A percentile compares a stretch with the other conserved stretches of the same genome.
Conservation (phyloP, 2,329 filamentous ascomycete genomes). For the Mycosphaerella sp. region DNA sequence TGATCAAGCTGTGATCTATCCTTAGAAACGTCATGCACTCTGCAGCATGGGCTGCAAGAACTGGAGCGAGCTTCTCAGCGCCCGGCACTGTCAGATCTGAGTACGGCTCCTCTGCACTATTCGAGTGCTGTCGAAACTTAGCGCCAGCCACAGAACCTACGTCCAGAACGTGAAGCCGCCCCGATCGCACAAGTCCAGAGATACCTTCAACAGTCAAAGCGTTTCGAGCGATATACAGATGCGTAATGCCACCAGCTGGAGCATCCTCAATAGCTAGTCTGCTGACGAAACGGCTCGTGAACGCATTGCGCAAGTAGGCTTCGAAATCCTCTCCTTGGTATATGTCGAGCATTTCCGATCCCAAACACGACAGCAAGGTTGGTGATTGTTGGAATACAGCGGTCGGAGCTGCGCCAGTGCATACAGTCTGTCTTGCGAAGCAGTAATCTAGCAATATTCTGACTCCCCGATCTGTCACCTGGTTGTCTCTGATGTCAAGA, state of each 20-base stretch:
- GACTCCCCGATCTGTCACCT: slow-evolving; percentile 51
- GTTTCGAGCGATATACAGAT: slow-evolving; percentile 55
- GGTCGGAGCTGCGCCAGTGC: not conserved
- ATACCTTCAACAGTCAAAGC: slow-evolving; percentile 51
- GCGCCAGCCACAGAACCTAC: slow-evolving; percentile 42
- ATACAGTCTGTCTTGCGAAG: slow-evolving; percentile 30
- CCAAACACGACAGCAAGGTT: slow-evolving; percentile 34
- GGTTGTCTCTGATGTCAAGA: slow-evolving; percentile 53
- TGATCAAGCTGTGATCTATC: slow-evolving; percentile 51
- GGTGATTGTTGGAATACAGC: slow-evolving; percentile 22
- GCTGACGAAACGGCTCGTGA: slow-evolving; percentile 47
- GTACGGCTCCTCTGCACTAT: slow-evolving; percentile 17
- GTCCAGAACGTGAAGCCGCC: slow-evolving; percentile 51
- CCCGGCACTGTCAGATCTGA: slow-evolving; percentile 39
- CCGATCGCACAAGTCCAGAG: slow-evolving; percentile 48
- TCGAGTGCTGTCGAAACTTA: slow-evolving; percentile 22
- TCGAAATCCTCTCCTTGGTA: slow-evolving; percentile 48
- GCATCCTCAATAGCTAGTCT: slow-evolving; percentile 52
- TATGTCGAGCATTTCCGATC: slow-evolving; percentile 36
- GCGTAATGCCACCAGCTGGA: slow-evolving; percentile 51
- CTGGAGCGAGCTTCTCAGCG: slow-evolving; percentile 50
- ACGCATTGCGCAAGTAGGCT: slow-evolving; percentile 44
- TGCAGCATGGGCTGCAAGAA: slow-evolving; percentile 44
- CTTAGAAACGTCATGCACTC: slow-evolving; percentile 50
- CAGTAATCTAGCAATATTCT: slow-evolving; percentile 48